Base-by-base conservation (phyloP, 2,329 filamentous ascomycete species). In the Trichoderma lentiforme region DNA sequence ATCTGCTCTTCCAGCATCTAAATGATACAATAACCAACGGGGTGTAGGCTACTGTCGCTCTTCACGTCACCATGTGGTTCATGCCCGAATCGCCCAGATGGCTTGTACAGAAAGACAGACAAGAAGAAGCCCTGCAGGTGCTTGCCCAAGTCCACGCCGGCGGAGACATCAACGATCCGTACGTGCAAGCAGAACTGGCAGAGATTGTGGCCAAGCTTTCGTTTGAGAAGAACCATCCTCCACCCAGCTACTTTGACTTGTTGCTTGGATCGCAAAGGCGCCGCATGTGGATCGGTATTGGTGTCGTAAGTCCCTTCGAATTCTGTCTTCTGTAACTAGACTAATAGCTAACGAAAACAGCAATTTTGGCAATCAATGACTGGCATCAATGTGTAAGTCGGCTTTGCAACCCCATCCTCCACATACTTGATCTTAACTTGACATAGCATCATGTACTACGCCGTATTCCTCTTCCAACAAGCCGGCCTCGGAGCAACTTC, bases 361-460 rank as follows among this genome's bases (percentile, higher is more conserved):
- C 72, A 73, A 73, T 73, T 73, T 24, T 73, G 72, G 72, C 72
- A 73, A 68, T 73, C 72, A 3, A 73, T 73, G 72, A 73, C 72
- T 6, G 72, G 72, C 0, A 73, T 73, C 5, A 73, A 73, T n/a
- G 72, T 73, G 72, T 73, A 58, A 32, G 72, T 34, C 14, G 3
- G 2, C 18, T 15, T 21, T 28, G 1, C 15, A 34, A 6, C 9
- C 9, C 11, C 7, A 15, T 11, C 3, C 7, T 18, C 26, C 5
- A 11, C 3, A 6, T 21, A 15, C 3, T 7, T 39, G n/a, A 24
- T 21, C 12, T 67, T 73, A n/a, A 73, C 57, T 12, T 8, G 24
- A 21, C 9, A 69, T 39, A 39, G 72, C 4, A 73, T 73, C 68
- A 73, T 73, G 72, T 73, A 73, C 26, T 73, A 73, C 30, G 69